Conservation (phyloP, 2,329 filamentous ascomycete species). For the Sporothrix curviconia region DNA sequence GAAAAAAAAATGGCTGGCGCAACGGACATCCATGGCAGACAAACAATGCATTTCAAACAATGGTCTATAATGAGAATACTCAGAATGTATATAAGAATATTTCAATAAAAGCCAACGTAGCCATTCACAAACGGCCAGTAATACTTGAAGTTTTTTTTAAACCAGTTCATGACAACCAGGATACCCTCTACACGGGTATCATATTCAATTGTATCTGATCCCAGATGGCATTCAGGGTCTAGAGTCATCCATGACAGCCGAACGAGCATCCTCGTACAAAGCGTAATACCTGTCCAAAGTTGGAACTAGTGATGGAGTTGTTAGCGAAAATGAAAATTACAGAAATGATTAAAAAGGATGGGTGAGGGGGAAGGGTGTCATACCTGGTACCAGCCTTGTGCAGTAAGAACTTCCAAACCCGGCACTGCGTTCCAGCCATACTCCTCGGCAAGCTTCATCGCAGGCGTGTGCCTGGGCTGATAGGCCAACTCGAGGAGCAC, state of each 20-base stretch:
- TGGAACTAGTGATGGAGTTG: too few species aligned
- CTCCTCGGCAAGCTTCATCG: conserved; percentile 77
- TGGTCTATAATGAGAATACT: too few species aligned
- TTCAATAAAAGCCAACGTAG: too few species aligned
- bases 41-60: too few species aligned
- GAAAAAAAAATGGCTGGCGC: too few species aligned
- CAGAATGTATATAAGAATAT: too few species aligned
- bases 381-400: conserved; percentile 85
- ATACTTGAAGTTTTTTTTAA: not conserved
- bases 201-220: too few species aligned
- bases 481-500: conserved; percentile 94
- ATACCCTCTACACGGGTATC: too few species aligned
- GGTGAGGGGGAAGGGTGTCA: too few species aligned
- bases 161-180: too few species aligned
- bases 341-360: not conserved
- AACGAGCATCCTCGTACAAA: conserved; percentile 62
- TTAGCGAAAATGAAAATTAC: not conserved
- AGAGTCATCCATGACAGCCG: conserved; percentile 44
- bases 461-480: conserved; percentile 72
- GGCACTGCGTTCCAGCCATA: conserved; percentile 77
- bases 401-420: conserved; percentile 81
- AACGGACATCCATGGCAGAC: too few species aligned
- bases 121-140: not conserved
- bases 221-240: too few species aligned
- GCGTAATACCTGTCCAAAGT: conserved; percentile 76